A percentile compares a stretch with the other conserved stretches of the same genome.
These are phyloP conservation scores for Colletotrichum spaethianum DNA, from an alignment of 2,329 filamentous ascomycete genomes.

Conservation along the genomic window DNA sequence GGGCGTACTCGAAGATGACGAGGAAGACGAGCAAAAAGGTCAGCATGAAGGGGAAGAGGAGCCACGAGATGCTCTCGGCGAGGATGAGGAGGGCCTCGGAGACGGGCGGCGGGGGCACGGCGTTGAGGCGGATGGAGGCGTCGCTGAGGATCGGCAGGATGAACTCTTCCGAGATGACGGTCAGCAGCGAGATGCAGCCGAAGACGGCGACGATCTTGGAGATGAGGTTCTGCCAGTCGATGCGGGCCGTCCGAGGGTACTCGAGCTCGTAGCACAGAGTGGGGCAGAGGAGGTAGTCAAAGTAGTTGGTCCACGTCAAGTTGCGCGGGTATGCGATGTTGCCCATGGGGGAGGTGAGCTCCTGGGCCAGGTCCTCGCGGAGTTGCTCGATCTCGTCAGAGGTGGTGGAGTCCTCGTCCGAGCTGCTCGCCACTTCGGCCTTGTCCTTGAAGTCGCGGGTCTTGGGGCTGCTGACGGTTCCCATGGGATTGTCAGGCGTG, in stretches of 20 bases:
- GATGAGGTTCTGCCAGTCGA: constrained; percentile 85
- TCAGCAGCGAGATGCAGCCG: constrained; percentile 95
- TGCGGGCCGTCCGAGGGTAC: constrained; percentile 84
- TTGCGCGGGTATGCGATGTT: constrained; percentile 92
- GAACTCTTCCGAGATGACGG: constrained; percentile 92
- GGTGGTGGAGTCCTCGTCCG: constrained; percentile 50
- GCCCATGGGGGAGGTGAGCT: constrained; percentile 92
- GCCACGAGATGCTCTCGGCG: constrained; percentile 88
- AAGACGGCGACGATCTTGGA: constrained; percentile 92
- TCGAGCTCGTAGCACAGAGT: constrained; percentile 98
- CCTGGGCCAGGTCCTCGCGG: constrained; percentile 88
- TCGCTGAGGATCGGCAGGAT: constrained; percentile 91
- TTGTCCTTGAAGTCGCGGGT: constrained; percentile 43
- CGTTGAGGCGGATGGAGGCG: constrained; percentile 69
- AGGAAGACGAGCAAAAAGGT: constrained; percentile 96
- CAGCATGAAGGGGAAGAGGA: constrained; percentile 98
- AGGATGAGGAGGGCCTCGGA: constrained; percentile 84
- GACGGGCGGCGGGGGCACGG: constrained; percentile 52
- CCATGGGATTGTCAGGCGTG: constrained; percentile 68
- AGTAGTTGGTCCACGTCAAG: constrained; percentile 84
- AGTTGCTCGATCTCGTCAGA: constrained; percentile 75
- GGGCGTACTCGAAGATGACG: constrained; percentile 97
- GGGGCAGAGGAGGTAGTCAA: constrained; percentile 91
- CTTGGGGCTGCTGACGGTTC: constrained; percentile 49
- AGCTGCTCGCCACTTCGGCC: constrained; percentile 39